phyloP scores from a whole-genome alignment of 495 filamentous ascomycete species.

The Penicillium tannophilum region DNA sequence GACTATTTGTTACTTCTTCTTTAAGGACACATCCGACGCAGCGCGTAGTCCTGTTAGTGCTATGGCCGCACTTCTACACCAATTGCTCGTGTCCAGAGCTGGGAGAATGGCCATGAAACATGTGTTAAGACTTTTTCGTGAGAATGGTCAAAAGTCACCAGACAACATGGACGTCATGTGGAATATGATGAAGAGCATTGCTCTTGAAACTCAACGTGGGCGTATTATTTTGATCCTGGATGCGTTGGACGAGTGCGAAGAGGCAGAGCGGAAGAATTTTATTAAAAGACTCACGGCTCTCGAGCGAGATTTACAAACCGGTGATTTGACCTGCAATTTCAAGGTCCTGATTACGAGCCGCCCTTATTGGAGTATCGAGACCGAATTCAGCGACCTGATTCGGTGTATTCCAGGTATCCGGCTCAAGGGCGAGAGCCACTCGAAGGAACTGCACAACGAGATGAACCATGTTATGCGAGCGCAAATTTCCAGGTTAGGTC shows the following conservation, averaged over 20 bases:
- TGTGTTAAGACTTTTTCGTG: neutral
- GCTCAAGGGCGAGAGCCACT: neutral
- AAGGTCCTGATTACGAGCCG: slow-evolving; percentile 8
- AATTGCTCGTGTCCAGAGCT: too few relatives aligned
- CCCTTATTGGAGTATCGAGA: slow-evolving; percentile 6
- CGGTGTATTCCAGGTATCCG: neutral
- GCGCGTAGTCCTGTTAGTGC: neutral
- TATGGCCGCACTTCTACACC: slow-evolving; percentile 3
- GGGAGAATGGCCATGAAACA: neutral
- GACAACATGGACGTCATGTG: neutral
- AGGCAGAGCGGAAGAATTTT: neutral
- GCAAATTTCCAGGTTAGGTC: too few relatives aligned
- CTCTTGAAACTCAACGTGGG: neutral
- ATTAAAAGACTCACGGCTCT: neutral
- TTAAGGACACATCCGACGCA: slow-evolving; percentile 2
- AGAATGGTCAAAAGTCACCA: too few relatives aligned
- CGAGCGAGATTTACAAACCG: too few relatives aligned
- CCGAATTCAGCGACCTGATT: neutral
- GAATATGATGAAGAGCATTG: neutral
- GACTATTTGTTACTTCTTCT: slow-evolving; percentile 13
- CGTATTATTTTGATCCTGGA: slow-evolving; percentile 2
- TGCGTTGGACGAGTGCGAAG: slow-evolving; percentile 10
- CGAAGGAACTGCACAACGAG: neutral
- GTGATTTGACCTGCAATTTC: neutral
- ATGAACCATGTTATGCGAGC: too few relatives aligned